phyloP scores from a whole-genome alignment of 441 rosid genomes.

The Brassica balearica region DNA sequence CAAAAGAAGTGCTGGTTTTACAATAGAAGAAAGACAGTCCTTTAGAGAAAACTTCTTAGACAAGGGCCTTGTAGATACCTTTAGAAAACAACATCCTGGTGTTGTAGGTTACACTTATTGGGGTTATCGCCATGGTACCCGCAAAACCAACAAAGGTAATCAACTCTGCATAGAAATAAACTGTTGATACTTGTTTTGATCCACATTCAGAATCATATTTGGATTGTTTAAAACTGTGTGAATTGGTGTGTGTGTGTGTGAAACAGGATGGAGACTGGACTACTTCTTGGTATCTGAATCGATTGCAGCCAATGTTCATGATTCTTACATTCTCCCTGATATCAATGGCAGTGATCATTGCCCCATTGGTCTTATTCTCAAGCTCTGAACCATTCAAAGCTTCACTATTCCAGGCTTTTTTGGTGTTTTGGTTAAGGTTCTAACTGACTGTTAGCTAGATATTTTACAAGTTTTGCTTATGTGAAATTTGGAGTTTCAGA shows the following conservation, averaged over 20 bases:
- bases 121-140: constrained; percentile 87
- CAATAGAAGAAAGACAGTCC: constrained; percentile 89
- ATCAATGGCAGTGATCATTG: constrained; percentile 90
- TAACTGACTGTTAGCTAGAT: neutral
- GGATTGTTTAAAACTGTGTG: constrained; percentile 2
- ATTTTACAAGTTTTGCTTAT: constrained; percentile 6
- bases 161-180: neutral
- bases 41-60: constrained; percentile 80
- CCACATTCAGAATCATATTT: neutral
- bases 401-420: neutral
- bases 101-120: constrained; percentile 93
- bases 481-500: neutral
- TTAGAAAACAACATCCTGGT: constrained; percentile 84
- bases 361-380: constrained; percentile 83
- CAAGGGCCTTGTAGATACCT: constrained; percentile 86
- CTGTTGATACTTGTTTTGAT: constrained; percentile 6
- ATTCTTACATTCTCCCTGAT: constrained; percentile 88
- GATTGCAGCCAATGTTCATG: constrained; percentile 76
- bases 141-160: constrained; percentile 86
- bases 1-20: constrained; percentile 94
- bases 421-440: neutral
- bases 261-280: constrained; percentile 92
- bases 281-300: constrained; percentile 42
- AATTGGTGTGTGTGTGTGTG: constrained; percentile 28
- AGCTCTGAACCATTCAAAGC: constrained; percentile 48